A percentile compares a stretch with the other conserved stretches of the same genome.
Evolutionary conservation across 176 grass and related monocot species (phyloP).

Genomic region (Aegilops longissima): DNA sequence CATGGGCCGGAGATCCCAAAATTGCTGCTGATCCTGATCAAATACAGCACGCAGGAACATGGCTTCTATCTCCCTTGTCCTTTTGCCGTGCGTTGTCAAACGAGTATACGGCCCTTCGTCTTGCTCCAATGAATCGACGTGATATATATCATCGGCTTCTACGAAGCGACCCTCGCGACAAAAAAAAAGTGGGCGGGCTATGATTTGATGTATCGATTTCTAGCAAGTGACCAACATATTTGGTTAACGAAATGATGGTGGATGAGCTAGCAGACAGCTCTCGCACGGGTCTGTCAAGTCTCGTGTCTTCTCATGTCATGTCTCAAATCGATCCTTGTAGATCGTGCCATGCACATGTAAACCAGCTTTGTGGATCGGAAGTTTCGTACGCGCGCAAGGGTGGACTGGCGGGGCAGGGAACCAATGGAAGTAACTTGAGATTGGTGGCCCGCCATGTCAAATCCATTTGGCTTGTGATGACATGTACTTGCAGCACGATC

Average conservation of each 20-base stretch:
- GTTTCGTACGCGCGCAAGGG: background rate
- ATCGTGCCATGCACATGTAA: background rate
- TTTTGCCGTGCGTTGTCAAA: background rate
- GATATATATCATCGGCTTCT: background rate
- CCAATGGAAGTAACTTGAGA: background rate
- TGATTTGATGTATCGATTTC: conserved; percentile 1
- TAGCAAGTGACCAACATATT: background rate
- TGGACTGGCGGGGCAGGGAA: background rate
- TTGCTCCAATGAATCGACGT: background rate
- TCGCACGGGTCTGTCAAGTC: conserved; percentile 14
- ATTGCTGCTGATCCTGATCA: background rate
- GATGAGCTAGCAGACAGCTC: background rate
- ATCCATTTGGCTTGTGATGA: background rate
- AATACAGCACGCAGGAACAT: too few species aligned
- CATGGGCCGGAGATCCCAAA: background rate
- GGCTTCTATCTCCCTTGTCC: background rate
- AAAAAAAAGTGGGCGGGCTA: background rate
- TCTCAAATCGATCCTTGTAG: background rate
- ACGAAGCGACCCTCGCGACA: background rate
- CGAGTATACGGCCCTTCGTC: background rate
- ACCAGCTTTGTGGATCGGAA: background rate
- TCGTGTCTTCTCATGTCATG: background rate
- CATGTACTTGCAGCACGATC: background rate
- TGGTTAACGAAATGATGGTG: background rate
- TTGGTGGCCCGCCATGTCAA: background rate